Conservation (phyloP, 768 basidiomycete genomes). For the Exidia glandulosa region DNA sequence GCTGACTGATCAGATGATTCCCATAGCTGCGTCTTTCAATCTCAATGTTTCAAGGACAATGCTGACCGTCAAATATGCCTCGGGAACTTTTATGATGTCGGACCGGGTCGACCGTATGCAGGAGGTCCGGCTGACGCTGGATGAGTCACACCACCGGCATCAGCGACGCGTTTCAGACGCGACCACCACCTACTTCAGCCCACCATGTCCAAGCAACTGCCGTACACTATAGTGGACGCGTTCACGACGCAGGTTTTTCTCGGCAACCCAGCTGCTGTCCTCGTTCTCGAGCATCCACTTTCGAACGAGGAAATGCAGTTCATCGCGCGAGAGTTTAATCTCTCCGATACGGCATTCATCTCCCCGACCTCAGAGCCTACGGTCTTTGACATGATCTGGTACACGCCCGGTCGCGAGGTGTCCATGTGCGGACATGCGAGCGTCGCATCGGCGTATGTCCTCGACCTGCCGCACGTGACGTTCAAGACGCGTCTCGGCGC, state of each 20-base stretch:
- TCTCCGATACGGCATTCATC: background rate
- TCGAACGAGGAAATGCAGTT: constrained; percentile 20
- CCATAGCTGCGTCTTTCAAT: too few species aligned
- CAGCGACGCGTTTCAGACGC: too few species aligned
- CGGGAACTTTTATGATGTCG: too few species aligned
- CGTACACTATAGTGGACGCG: constrained; percentile 19
- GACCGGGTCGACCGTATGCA: too few species aligned
- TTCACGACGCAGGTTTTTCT: constrained; percentile 19
- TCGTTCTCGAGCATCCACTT: constrained; percentile 16
- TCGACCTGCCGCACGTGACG: constrained; percentile 6
- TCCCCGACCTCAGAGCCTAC: constrained; percentile 2
- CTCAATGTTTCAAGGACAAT: too few species aligned
- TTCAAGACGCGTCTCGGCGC: too few species aligned
- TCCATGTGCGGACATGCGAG: constrained; percentile 24
- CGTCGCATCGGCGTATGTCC: constrained; percentile 17
- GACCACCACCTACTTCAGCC: too few species aligned
- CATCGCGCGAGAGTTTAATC: constrained; percentile 34
- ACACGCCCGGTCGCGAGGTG: constrained; percentile 15
- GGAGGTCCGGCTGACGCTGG: too few species aligned
- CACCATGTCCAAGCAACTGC: too few species aligned
- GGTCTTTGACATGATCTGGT: constrained; percentile 18
- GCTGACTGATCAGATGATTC: too few species aligned
- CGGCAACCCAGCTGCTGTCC: constrained; percentile 36
- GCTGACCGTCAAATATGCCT: too few species aligned
- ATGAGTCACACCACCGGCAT: too few species aligned